phyloP scores from a whole-genome alignment of 1,284 basidiomycete genomes.

The Ganoderma lingzhi region DNA sequence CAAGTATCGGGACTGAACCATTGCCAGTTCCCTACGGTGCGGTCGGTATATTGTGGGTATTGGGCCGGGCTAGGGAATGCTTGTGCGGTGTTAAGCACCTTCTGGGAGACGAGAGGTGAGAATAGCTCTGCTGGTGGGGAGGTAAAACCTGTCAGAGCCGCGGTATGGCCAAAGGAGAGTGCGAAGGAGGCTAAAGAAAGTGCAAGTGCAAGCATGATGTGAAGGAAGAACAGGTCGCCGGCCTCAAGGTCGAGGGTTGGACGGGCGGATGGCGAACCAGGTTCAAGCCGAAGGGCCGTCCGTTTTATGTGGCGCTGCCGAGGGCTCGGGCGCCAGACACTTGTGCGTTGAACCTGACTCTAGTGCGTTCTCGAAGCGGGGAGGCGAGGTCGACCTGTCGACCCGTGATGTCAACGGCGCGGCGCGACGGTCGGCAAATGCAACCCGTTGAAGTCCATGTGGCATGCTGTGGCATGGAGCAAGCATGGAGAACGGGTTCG shows the following conservation, averaged over 20 bases:
- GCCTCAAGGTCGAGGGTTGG: not conserved
- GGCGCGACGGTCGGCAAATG: not conserved
- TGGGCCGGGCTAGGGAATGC: conserved; percentile 49
- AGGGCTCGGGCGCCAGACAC: not conserved
- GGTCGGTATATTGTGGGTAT: conserved; percentile 68
- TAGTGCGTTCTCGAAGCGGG: not conserved
- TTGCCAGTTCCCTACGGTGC: conserved; percentile 55
- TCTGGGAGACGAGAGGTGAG: conserved; percentile 61
- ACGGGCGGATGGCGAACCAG: not conserved
- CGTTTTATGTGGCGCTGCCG: not conserved
- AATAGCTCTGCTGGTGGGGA: conserved; percentile 52
- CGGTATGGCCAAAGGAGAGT: conserved; percentile 13
- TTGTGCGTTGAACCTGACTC: not conserved
- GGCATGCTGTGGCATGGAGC: no score
- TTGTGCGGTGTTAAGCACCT: conserved; percentile 61
- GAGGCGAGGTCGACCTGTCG: not conserved
- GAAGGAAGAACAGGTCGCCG: not conserved
- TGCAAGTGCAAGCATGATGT: conserved; percentile 19
- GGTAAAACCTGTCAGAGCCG: conserved; percentile 17
- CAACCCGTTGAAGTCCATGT: not conserved
- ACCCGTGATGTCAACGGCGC: not conserved
- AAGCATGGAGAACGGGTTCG: no score
- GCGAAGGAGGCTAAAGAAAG: conserved; percentile 16
- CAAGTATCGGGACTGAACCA: conserved; percentile 64
- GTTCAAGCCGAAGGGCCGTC: not conserved